phyloP scores from a whole-genome alignment of 208 protist genomes.

The Wallacemonas sp. region DNA sequence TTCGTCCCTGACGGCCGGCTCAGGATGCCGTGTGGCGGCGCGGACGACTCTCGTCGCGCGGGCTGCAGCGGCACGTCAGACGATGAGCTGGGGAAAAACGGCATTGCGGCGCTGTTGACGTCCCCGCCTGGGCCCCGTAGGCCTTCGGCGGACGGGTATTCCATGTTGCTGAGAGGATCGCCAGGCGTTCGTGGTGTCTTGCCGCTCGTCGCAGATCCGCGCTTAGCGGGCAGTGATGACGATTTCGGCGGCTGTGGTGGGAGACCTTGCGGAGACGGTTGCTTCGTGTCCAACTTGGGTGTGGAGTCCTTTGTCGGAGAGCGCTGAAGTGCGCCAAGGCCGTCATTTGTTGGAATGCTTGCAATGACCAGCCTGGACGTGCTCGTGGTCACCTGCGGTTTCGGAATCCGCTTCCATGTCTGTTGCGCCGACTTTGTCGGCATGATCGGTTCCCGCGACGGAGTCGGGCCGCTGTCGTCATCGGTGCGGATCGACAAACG shows the following conservation, averaged over 20 bases:
- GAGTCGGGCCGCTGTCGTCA: neutral
- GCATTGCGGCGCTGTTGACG: slow-evolving; percentile 16
- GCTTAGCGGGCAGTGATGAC: neutral
- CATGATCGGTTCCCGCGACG: neutral
- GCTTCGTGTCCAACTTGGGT: neutral
- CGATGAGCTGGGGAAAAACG: slow-evolving; percentile 23
- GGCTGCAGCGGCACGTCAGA: neutral
- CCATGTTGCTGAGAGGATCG: slow-evolving; percentile 19
- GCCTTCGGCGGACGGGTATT: slow-evolving; percentile 24
- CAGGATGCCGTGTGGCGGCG: neutral
- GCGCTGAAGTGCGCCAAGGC: slow-evolving; percentile 5
- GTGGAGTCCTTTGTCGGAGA: neutral
- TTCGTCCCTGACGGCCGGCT: too few relatives aligned
- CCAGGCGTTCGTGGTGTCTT: slow-evolving; percentile 13
- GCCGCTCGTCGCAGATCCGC: neutral
- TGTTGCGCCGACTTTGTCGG: neutral
- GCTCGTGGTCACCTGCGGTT: slow-evolving; percentile 12
- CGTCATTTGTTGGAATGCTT: neutral
- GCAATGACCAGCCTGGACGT: slow-evolving; percentile 14
- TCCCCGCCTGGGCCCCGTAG: slow-evolving; percentile 10
- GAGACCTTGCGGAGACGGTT: neutral
- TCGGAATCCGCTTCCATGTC: slow-evolving; percentile 13
- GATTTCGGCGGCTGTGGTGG: neutral
- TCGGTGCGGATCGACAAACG: slow-evolving; percentile 4
- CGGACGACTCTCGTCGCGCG: neutral